Percentiles rank a stretch among this genome's conserved stretches.
Evolutionary conservation across 2,329 filamentous ascomycete genomes (phyloP).

Genomic region (Huntiella abstrusa): DNA sequence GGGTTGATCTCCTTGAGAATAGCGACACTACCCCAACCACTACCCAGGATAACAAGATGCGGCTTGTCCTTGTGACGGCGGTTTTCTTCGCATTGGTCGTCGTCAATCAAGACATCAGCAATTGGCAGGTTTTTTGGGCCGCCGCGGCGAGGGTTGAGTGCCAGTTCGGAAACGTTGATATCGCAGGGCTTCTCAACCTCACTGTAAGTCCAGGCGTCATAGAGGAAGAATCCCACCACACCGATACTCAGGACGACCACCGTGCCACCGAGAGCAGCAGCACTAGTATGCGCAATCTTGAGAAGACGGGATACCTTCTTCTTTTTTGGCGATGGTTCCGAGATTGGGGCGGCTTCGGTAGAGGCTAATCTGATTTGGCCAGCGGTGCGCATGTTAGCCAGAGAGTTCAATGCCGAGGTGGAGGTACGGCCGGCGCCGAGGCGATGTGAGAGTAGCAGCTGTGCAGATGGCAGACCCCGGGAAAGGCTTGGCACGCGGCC

Average conservation of each 20-base stretch:
- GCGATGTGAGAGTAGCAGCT: background rate
- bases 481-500: background rate
- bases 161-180: slow-evolving; percentile 66
- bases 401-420: background rate
- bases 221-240: slow-evolving; percentile 74
- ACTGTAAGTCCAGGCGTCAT: slow-evolving; percentile 81
- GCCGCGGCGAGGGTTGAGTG: slow-evolving; percentile 61
- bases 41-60: slow-evolving; percentile 76
- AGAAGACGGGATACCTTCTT: slow-evolving; percentile 27
- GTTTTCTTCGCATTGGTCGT: slow-evolving; percentile 60
- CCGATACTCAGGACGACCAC: slow-evolving; percentile 49
- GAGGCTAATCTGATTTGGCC: slow-evolving; percentile 5
- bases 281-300: slow-evolving; percentile 47
- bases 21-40: slow-evolving; percentile 88
- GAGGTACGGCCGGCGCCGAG: background rate
- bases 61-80: slow-evolving; percentile 67
- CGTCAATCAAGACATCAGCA: slow-evolving; percentile 70
- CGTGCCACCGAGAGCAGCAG: slow-evolving; percentile 57
- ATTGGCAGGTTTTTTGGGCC: slow-evolving; percentile 94
- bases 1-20: slow-evolving; percentile 77
- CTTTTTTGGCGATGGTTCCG: slow-evolving; percentile 2
- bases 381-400: background rate
- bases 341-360: background rate
- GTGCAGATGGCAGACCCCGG: background rate
- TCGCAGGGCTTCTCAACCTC: slow-evolving; percentile 49